Percentiles rank a stretch among this genome's conserved stretches.
Conservation (phyloP, 2,329 filamentous ascomycete species). For the Emydomyces testavorans region DNA sequence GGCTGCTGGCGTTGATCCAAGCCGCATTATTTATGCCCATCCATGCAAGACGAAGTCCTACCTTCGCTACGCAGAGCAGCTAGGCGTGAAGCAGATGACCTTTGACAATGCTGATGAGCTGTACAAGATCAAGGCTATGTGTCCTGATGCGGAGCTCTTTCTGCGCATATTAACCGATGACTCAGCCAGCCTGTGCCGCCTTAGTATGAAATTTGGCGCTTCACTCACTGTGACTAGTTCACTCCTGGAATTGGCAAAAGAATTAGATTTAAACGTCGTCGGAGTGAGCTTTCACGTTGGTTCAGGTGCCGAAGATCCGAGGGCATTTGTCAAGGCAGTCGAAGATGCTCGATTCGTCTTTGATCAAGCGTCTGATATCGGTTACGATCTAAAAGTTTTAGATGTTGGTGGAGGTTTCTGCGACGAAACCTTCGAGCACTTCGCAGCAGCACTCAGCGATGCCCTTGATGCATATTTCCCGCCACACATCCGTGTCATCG, state of each 20-base stretch:
- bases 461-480: conserved; percentile 86
- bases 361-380: conserved; percentile 64
- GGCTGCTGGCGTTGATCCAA: conserved; percentile 66
- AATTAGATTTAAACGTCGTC: conserved; percentile 78
- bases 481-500: conserved; percentile 71
- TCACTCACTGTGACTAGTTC: conserved; percentile 68
- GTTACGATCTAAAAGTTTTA: conserved; percentile 72
- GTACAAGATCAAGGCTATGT: conserved; percentile 92
- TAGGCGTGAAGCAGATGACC: conserved; percentile 93
- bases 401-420: conserved; percentile 93
- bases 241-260: conserved; percentile 67
- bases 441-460: conserved; percentile 66
- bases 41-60: conserved; percentile 99
- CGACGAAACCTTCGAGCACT: conserved; percentile 79
- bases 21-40: conserved; percentile 96
- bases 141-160: conserved; percentile 78
- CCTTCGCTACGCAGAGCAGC: conserved; percentile 73
- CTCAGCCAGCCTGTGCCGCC: conserved; percentile 80
- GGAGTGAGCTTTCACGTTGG: conserved; percentile 98
- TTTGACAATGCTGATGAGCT: conserved; percentile 98
- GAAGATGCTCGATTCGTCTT: conserved; percentile 81
- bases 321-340: conserved; percentile 81
- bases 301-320: conserved; percentile 88
- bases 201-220: conserved; percentile 96
- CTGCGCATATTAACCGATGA: conserved; percentile 94